These are phyloP conservation scores for Yamadazyma scolyti DNA, from an alignment of 805 yeast genomes.

Conservation along the genomic window DNA sequence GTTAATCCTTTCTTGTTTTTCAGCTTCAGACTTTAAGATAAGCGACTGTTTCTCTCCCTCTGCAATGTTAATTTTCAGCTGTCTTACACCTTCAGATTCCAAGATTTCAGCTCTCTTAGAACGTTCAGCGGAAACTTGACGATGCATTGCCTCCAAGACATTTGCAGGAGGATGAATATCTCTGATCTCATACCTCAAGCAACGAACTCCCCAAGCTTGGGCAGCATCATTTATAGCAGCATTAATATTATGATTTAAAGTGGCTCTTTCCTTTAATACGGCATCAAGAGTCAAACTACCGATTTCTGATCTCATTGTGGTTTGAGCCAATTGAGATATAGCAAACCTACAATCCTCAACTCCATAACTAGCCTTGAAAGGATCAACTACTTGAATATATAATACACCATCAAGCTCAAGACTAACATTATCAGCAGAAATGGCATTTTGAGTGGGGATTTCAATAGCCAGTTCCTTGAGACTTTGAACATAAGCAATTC, in stretches of 20 bases:
- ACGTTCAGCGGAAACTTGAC: constrained; percentile 84
- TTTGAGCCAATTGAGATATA: constrained; percentile 79
- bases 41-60: constrained; percentile 74
- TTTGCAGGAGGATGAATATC: constrained; percentile 86
- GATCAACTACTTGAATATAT: constrained; percentile 72
- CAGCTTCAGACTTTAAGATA: constrained; percentile 74
- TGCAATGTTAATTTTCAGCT: constrained; percentile 74
- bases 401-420: constrained; percentile 82
- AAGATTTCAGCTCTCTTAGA: constrained; percentile 83
- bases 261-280: constrained; percentile 73
- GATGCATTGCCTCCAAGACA: constrained; percentile 86
- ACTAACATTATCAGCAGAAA: constrained; percentile 82
- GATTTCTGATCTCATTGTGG: constrained; percentile 87
- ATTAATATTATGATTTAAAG: constrained; percentile 69
- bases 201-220: constrained; percentile 78
- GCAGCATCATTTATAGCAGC: constrained; percentile 82
- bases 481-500: constrained; percentile 76
- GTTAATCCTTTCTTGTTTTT: constrained; percentile 57
- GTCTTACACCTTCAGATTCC: constrained; percentile 82
- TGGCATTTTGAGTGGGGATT: constrained; percentile 79
- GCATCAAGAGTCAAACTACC: constrained; percentile 79
- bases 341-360: constrained; percentile 88
- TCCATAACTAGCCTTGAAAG: constrained; percentile 83
- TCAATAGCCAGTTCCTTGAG: constrained; percentile 83
- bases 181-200: constrained; percentile 80